Evolutionary conservation across 2,329 filamentous ascomycete genomes (phyloP), one percentile per base, ranked within the genome.

Genomic region (Colletotrichum sp.): DNA sequence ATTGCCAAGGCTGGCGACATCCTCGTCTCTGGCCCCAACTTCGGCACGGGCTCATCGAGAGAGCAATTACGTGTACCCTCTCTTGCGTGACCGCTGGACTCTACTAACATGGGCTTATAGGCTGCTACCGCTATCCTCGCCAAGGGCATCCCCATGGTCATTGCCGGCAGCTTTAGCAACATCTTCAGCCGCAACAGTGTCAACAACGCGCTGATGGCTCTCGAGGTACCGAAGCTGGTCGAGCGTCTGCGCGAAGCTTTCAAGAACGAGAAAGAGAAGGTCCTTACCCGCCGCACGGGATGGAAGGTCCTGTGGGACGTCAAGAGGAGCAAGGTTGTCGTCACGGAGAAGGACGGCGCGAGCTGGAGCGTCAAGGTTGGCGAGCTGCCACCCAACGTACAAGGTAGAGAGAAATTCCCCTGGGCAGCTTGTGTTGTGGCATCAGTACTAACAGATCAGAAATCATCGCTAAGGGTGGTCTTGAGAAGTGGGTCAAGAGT

Each of bases 241-340:
- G 83, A 93, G 81, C 87, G 93, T 34, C 87, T 96, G 26, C 87
- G 94, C 2, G 91, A 91, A 81, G 87, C 87, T 1, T 96, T 92
- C 81, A 84, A 85, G 68, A 83, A 80, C 21, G 83, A 86, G 28
- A 61, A 58, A 2, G 80, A 86, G 36, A 93, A 93, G 84, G 81
- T 87, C 56, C 84, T 92, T 18, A 96, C 95, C 0, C 88, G 93
- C 32, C 89, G 95, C 34, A 98, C 95, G 0, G 95, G 95, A 16
- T 98, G 95, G 96, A 96, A 87, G 65, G 87, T 98, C 32, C 88
- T 90, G 5, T 98, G 95, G 95, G 95, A 98, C 83, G 91, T 98
- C 13, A 86, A 90, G 73, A 87, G 93, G 73, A 95, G 92, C 83
- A 91, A 89, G 79, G 92, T 98, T 7, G 89, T 89, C 1, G 89